These are phyloP conservation scores for Neurospora sublineolata DNA, from an alignment of 495 filamentous ascomycete species.

Conservation along the genomic window DNA sequence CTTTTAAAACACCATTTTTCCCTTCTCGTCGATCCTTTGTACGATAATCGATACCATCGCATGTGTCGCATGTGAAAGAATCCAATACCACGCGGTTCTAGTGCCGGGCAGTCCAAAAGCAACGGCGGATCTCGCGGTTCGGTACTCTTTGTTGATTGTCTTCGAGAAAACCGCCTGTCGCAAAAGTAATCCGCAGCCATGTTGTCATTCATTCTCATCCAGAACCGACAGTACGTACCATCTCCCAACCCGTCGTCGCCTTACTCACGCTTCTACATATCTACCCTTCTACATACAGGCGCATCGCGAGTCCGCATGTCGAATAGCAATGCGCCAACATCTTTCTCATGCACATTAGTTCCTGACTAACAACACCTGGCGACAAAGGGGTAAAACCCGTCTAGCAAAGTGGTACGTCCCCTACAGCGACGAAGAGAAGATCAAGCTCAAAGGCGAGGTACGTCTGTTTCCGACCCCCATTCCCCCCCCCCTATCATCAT, in stretches of 20 bases:
- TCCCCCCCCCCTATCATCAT: background rate
- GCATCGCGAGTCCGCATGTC: slow-evolving; percentile 94
- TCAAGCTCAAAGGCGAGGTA: slow-evolving; percentile 86
- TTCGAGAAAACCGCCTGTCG: background rate
- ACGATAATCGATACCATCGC: background rate
- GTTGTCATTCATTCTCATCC: slow-evolving; percentile 90
- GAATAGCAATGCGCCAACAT: slow-evolving; percentile 44
- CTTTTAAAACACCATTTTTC: background rate
- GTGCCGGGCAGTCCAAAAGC: background rate
- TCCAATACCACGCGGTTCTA: background rate
- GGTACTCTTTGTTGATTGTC: background rate
- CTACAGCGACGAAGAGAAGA: slow-evolving; percentile 93
- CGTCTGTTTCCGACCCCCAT: background rate
- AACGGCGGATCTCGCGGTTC: background rate
- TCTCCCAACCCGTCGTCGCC: background rate
- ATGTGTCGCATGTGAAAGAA: background rate
- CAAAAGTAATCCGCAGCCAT: slow-evolving; percentile 26
- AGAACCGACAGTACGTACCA: slow-evolving; percentile 73
- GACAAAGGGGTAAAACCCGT: slow-evolving; percentile 83
- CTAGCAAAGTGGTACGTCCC: slow-evolving; percentile 98
- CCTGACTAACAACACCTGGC: background rate
- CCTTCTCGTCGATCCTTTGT: background rate
- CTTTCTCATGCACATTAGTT: background rate
- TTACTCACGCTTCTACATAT: background rate
- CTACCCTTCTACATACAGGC: slow-evolving; percentile 47